Evolutionary conservation across 1,284 basidiomycete species (phyloP).

Genomic region (Cutaneotrichosporon arboriforme): DNA sequence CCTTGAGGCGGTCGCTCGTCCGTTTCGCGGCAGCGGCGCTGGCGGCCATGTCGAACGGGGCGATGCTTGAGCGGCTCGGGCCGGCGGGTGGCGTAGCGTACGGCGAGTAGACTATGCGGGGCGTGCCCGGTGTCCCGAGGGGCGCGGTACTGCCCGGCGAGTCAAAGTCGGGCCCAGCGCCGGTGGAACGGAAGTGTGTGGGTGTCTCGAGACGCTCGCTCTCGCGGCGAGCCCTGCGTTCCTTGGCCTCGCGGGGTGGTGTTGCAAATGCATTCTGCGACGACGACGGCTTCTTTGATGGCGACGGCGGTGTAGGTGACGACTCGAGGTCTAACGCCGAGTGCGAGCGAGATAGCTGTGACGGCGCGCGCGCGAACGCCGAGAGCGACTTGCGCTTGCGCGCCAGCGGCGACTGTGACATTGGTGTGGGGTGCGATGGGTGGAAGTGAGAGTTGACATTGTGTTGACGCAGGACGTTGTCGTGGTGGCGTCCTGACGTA

Average conservation of each 20-base stretch:
- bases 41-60: conserved; percentile 43
- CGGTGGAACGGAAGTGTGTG: not conserved
- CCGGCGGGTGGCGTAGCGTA: conserved; percentile 36
- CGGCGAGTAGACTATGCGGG: conserved; percentile 25
- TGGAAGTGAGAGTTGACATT: not conserved
- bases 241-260: not conserved
- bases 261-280: conserved; percentile 14
- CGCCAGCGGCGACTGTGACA: conserved; percentile 44
- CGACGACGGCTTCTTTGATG: not conserved
- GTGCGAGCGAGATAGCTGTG: conserved; percentile 27
- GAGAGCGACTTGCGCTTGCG: conserved; percentile 31
- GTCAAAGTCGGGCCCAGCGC: not conserved
- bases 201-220: conserved; percentile 17
- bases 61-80: conserved; percentile 29
- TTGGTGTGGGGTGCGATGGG: conserved; percentile 5
- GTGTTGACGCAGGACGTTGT: not conserved
- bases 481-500: too few relatives aligned
- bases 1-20: conserved; percentile 14
- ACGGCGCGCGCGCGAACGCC: conserved; percentile 38
- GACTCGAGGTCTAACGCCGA: conserved; percentile 9
- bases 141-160: not conserved
- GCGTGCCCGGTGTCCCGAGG: not conserved
- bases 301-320: not conserved
- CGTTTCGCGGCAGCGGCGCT: conserved; percentile 25
- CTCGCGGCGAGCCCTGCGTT: conserved; percentile 1